Conservation (phyloP, 2,329 filamentous ascomycete genomes). For the Verticillium dahliae region DNA sequence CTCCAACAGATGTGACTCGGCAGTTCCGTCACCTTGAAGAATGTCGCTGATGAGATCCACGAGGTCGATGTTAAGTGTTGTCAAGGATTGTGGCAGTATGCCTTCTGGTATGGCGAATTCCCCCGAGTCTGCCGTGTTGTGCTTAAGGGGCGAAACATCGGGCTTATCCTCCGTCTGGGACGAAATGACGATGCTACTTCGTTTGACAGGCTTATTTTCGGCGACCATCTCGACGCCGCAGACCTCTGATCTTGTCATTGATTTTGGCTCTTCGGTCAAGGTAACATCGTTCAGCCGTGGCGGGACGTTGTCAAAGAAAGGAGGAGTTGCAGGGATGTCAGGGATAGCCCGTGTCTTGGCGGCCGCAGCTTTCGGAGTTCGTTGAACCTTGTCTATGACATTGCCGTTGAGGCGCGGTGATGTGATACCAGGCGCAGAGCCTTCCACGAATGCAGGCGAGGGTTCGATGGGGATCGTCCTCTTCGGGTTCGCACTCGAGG, state of each 20-base stretch:
- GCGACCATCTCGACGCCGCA: not conserved
- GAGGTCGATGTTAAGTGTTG: conserved; percentile 44
- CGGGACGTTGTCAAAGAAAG: conserved; percentile 31
- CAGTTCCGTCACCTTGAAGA: conserved; percentile 48
- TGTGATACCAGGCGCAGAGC: conserved; percentile 19
- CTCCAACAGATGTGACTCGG: conserved; percentile 41
- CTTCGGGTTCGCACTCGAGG: conserved; percentile 18
- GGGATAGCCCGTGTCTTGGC: conserved; percentile 21
- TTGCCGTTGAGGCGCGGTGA: conserved; percentile 21
- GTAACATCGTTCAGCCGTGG: conserved; percentile 10
- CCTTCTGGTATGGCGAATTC: conserved; percentile 13
- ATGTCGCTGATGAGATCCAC: conserved; percentile 56
- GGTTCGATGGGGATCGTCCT: conserved; percentile 23
- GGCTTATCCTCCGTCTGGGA: not conserved
- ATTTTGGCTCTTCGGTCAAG: conserved; percentile 7
- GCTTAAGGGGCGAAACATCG: not conserved
- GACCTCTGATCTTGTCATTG: not conserved
- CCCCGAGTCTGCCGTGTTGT: not conserved
- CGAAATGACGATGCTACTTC: not conserved
- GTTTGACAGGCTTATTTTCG: not conserved
- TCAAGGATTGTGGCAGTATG: conserved; percentile 51
- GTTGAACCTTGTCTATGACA: conserved; percentile 26
- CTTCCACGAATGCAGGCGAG: conserved; percentile 19
- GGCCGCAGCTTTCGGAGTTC: conserved; percentile 20
- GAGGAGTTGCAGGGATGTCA: conserved; percentile 26